Evolutionary conservation across 495 filamentous ascomycete species (phyloP).

Genomic region (Podospora sp.): DNA sequence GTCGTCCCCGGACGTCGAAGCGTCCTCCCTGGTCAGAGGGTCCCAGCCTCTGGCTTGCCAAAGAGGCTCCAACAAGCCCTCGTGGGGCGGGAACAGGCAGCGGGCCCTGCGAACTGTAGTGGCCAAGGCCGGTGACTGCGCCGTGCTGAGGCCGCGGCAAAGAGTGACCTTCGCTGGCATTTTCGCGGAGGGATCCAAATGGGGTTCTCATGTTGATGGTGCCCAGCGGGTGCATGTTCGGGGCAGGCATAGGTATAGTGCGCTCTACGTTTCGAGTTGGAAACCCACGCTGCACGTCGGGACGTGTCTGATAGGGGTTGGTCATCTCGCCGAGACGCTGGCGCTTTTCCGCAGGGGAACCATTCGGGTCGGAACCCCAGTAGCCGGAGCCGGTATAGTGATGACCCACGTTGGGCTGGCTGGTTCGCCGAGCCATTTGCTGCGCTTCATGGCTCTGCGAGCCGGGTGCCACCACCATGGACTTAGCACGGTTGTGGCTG

Average conservation of each 20-base stretch:
- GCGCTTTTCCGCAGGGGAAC: constrained; percentile 30
- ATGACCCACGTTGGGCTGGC: neutral
- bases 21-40: too few species aligned
- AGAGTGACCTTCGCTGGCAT: too few species aligned
- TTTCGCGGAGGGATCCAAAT: too few species aligned
- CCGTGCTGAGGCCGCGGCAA: too few species aligned
- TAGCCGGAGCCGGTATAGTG: neutral
- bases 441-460: neutral
- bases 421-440: neutral
- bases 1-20: neutral
- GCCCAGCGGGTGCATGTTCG: neutral
- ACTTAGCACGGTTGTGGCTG: neutral
- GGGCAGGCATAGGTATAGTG: neutral
- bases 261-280: neutral
- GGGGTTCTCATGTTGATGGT: too few species aligned
- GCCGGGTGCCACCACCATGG: neutral
- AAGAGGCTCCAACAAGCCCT: too few species aligned
- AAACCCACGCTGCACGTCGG: neutral
- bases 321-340: neutral
- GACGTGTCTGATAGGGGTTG: neutral
- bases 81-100: too few species aligned
- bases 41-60: too few species aligned
- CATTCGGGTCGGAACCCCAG: constrained; percentile 13
- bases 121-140: too few species aligned
- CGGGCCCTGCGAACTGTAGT: too few species aligned